Base-by-base conservation (phyloP, 805 yeast genomes). In the Candida pini region DNA sequence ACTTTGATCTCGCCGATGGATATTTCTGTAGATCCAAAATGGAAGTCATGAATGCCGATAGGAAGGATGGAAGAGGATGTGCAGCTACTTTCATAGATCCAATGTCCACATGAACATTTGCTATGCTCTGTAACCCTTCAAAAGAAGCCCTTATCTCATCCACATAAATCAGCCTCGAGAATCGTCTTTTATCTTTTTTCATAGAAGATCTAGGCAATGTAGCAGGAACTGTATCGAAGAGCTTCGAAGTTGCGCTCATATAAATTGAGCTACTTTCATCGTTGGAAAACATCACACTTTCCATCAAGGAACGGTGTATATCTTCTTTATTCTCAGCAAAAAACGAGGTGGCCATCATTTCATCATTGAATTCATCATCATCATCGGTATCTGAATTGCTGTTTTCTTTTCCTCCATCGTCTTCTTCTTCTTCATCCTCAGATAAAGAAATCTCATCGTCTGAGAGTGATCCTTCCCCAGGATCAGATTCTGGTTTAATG, bases 181-280 rank as follows among this genome's bases (percentile, higher is more conserved):
- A 22, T 6, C 42, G 28, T 5, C 22, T 16, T 26, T 38, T 31
- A 22, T 35, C 30, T 18, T 18, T 33, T 13, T 16, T 30, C 9
- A n/a, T 26, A 19, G 14, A 18, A 9, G 21, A 28, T 16, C 19
- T 25, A n/a, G n/a, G n/a, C n/a, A n/a, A n/a, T 19, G n/a, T 13
- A 30, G 34, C 13, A 9, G 27, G 23, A 13, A 28, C 24, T 18
- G 52, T 27, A 21, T 45, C 45, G 31, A 68, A 60, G 2, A 75
- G 51, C 32, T 71, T 68, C 0, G 85, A 76, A 9, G 81, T 65
- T 2, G 95, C 94, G 56, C 94, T 84, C 89, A 84, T 77, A 51
- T 83, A 86, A 14, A 85, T 69, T 3, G 88, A 78, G 30, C 76
- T 69, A 1, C 85, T 81, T 36, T 80, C 82, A 33, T 73, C 77